phyloP scores from a whole-genome alignment of 2,329 filamentous ascomycete species.

The Exophiala calicioides region DNA sequence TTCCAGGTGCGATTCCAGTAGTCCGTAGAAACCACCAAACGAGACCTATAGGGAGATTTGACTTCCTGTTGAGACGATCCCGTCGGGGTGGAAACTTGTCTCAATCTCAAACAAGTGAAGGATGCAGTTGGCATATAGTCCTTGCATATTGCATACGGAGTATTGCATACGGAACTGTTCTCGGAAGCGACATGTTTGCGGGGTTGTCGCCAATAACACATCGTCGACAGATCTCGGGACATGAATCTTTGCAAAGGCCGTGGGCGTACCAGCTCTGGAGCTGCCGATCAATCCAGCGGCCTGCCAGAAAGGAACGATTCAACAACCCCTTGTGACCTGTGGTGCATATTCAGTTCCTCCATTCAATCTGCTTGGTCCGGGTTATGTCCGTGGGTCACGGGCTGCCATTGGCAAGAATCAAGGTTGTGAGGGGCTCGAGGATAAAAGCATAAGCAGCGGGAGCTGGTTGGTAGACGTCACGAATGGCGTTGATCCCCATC shows the following conservation, averaged over 20 bases:
- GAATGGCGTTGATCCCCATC: no score
- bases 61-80: background rate
- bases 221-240: constrained; percentile 22
- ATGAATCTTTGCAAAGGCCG: constrained; percentile 6
- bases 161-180: constrained; percentile 8
- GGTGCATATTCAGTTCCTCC: constrained; percentile 2
- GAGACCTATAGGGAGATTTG: no score
- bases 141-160: background rate
- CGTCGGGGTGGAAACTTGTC: background rate
- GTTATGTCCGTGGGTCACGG: constrained; percentile 11
- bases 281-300: constrained; percentile 5
- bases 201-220: constrained; percentile 19
- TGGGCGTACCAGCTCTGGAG: background rate
- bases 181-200: constrained; percentile 26
- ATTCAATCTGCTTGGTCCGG: constrained; percentile 4
- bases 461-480: no score
- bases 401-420: no score
- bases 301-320: background rate
- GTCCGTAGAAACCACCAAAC: no score
- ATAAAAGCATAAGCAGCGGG: no score
- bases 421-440: no score
- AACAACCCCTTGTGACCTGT: constrained; percentile 5
- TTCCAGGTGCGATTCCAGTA: no score
- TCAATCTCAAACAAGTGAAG: background rate
- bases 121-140: no score